Evolutionary conservation across 805 yeast genomes (phyloP), one percentile per base, ranked within the genome.

Genomic region (Grigorovia yakushimaensis): DNA sequence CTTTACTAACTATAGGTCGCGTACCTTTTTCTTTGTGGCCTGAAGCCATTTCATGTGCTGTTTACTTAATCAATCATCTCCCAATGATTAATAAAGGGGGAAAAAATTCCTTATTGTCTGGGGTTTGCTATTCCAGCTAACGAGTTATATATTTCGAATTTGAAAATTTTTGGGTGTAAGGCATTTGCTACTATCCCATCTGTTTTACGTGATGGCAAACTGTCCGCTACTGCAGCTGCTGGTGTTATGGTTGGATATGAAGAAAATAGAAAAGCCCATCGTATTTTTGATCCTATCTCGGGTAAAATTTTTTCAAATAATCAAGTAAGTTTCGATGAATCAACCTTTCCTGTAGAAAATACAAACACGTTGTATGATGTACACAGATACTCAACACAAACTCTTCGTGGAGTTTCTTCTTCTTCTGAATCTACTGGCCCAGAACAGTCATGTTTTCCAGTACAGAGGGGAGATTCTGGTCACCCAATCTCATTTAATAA

Each of bases 21-120:
- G 47, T 54, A 24, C 54, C 53, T 1, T 45, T 45, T 9, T 42
- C 45, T 2, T 45, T 52, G 18, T 50, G 58, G 56, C 39, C 56
- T 9, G 49, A 54, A 23, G 54, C 54, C 27, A 45, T 54, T 8
- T 20, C 45, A 2, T 41, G 40, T 37, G 45, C 55, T 10, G 54
- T 42, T 10, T 46, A 51, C 33, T 21, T 52, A 5, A 19, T 49
- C 1, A 54, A 54, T 22, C n/a, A 42, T 8, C 17, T 38, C 4
- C 51, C 52, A 18, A 10, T 42, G 5, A 19, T 42, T 7, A 18
- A 33, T 11, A 41, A 33, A 5, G 37, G 47, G 1, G n/a, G 18
- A 11, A 5, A 4, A 5, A 42, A 47, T 24, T 54, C 54, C 2
- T 47, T 30, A 11, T 47, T 47, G 47, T 18, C 17, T 15, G 30